Conservation (phyloP, 2,329 filamentous ascomycete genomes). For the Davidsoniella neocaledoniae region DNA sequence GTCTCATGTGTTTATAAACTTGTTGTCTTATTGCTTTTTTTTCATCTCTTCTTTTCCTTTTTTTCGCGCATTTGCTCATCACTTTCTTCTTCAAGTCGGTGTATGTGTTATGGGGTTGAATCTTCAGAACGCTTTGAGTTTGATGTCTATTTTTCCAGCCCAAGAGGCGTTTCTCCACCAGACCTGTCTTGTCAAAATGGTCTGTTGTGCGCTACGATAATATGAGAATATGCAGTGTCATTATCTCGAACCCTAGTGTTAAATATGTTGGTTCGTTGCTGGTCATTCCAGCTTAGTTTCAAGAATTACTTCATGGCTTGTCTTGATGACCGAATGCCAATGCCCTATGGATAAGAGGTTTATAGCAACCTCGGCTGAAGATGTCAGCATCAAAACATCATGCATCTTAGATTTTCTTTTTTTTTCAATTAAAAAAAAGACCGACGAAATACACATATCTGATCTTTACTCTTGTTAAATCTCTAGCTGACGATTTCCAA, state of each 20-base stretch:
- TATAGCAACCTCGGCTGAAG: too few species aligned
- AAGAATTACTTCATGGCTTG: too few species aligned
- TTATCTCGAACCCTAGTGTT: background rate
- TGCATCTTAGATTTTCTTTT: background rate
- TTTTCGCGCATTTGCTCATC: background rate
- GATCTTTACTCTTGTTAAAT: background rate
- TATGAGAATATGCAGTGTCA: background rate
- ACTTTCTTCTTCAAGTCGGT: background rate
- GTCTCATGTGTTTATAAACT: slow-evolving; percentile 3
- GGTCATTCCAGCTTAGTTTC: background rate
- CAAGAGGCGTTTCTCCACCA: background rate
- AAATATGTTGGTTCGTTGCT: background rate
- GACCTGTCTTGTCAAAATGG: background rate
- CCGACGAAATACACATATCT: background rate
- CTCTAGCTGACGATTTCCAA: too few species aligned
- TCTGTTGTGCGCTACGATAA: background rate
- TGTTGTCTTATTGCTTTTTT: background rate
- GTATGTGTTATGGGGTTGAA: slow-evolving; percentile 4
- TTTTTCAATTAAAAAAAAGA: background rate
- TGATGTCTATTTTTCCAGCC: slow-evolving; percentile 2
- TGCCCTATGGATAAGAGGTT: too few species aligned
- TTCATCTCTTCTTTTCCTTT: background rate
- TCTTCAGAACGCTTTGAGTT: slow-evolving; percentile 7
- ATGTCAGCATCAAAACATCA: background rate
- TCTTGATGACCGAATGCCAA: too few species aligned